Evolutionary conservation across 805 yeast genomes (phyloP), one percentile per base, ranked within the genome.

Genomic region (Schwanniomyces occidentalis): DNA sequence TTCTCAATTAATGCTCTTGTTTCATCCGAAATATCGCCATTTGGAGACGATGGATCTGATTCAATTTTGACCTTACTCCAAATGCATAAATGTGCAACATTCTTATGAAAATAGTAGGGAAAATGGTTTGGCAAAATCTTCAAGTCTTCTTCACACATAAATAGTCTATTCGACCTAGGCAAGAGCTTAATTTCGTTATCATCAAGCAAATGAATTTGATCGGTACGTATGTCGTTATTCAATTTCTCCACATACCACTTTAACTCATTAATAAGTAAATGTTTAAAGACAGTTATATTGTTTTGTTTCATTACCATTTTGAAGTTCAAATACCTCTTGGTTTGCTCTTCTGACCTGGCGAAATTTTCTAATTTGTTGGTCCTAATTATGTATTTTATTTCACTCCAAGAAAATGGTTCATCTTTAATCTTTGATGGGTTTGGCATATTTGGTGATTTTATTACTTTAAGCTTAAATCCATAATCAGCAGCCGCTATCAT

Each of bases 1-100:
- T 41, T 45, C 31, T 73, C 71, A 7, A 81, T 75, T 2, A 59
- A 38, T 1, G 37, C 42, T 38, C 75, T 70, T 14, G 73, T 64
- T 8, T 48, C 47, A 0, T 55, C 50, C 2, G 76, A 64, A 18
- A 80, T 69, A 41, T 75, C 82, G 1, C 85, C 84, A n/a, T 59
- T 44, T 1, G 50, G 56, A 12, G 77, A 73, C 8, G 58, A 45
- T 6, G 73, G 71, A 47, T 80, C 85, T 3, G 74, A 58, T 8
- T 68, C 71, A 35, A 85, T 70, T 9, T 65, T 66, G 13, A 73
- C 58, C 49, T 82, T 82, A 2, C 82, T 69, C 91, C 93, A 85
- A 1, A 80, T 69, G 27, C 85, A 73, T 10, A 83, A 51, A 54
- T 84, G 91, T 4, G 58, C 55, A 4, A 82, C 69, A 27, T 65